Base-by-base conservation (phyloP, 768 basidiomycete genomes). In the Amanita inopinata region DNA sequence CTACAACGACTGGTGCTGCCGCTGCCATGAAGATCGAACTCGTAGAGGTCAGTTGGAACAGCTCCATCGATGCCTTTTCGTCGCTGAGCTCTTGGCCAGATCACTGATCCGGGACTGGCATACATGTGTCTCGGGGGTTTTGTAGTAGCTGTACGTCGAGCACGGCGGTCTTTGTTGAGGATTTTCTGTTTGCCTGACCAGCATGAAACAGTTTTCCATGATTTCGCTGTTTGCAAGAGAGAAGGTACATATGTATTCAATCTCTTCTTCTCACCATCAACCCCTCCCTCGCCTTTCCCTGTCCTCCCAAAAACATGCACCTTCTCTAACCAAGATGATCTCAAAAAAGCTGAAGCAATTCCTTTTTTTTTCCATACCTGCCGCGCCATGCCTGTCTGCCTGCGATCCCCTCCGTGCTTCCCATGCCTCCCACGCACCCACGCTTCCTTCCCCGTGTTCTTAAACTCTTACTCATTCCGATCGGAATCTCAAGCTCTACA, bases 171-270 rank as follows among this genome's bases (percentile, higher is more conserved):
- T 24, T 11, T 32, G 17, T 24, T 33, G 9, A 9, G 14, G 24
- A 9, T 24, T 28, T 10, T 39, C 15, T 38, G 31, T 27, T 10
- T 33, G 28, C 4, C 1, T 14, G 39, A 42, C 32, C 6, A 31
- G 34, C 1, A 15, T 20, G 45, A 36, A 20, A n/a, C 35, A 89
- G 86, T 92, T 92, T 59, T 88, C 86, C 20, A 74, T 89, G 71
- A 64, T 86, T 25, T 89, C 89, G 3, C 67, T 91, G 14, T 62
- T 91, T 10, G 74, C 91, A 33, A 87, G 86, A 61, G 88, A 96
- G 61, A 80, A 67, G 65, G 86, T 83, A 34, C 7, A 59, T 53
- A 3, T 17, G 12, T 24, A 7, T 4, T 43, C 17, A n/a, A 9
- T 34, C 12, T 0, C 17, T 31, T 5, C 9, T 14, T 17, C 1